Evolutionary conservation across 306 rosid species (phyloP), one percentile per base, ranked within the genome.

Genomic region (Gleditsia sinensis): DNA sequence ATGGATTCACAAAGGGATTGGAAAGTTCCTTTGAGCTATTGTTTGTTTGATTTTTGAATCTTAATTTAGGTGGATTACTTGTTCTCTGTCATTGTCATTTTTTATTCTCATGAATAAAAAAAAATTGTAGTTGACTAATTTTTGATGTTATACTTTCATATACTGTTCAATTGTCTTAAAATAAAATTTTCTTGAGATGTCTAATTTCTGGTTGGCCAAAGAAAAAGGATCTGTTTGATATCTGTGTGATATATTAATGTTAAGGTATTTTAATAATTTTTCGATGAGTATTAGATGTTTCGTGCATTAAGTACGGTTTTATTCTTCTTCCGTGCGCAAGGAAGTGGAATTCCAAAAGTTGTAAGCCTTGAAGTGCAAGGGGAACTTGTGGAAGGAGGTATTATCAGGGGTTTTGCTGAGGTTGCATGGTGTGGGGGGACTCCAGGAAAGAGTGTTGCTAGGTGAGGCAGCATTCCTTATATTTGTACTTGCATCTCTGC

Each of bases 361-460:
- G 80, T 90, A 78, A 87, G 68, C 67, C 96, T 94, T 80, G 96
- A 90, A 83, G 93, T 94, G 72, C 74, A 9, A 1, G 99, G 99
- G 69, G 96, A 92, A 75, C 88, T 90, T 55, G 82, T 88, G 72
- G 99, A 94, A 83, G 99, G 99, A 78, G 85, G 80, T 78, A 75
- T 74, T 53, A 75, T 94, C 63, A 90, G 69, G 81, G 99, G 99
- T 78, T 79, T 64, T 77, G 91, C 96, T 49, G 81, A 82, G 81
- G 83, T 94, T 61, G 99, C 99, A 9, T 94, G 99, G 99, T 92
- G 99, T 53, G 99, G 99, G 28, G 99, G 98, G 65, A 88, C 93
- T 40, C 99, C 96, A 57, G 98, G 93, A 74, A 94, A 90, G 78
- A 86, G 99, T 75, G 98, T 94, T 80, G 83, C 98, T 30, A 92